phyloP scores from a whole-genome alignment of 805 yeast species.

The Pichia kluyveri region DNA sequence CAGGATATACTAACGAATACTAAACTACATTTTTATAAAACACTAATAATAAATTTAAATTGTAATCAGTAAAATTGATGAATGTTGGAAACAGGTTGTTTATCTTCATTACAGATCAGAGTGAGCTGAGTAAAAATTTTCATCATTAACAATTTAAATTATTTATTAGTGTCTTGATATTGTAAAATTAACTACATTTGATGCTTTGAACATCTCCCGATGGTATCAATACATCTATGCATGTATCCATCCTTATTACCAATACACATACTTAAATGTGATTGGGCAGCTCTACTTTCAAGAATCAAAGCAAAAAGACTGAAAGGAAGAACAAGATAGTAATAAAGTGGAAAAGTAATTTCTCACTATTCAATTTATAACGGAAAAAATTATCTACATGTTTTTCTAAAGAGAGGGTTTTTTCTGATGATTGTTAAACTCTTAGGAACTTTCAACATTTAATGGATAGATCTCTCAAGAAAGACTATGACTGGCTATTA shows the following conservation, averaged over 20 bases:
- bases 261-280: too few relatives aligned
- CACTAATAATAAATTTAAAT: background rate
- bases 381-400: too few relatives aligned
- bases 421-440: too few relatives aligned
- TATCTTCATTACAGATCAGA: slow-evolving; percentile 45
- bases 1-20: too few relatives aligned
- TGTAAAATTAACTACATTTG: background rate
- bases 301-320: background rate
- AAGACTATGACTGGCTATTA: slow-evolving; percentile 14
- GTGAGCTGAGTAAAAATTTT: slow-evolving; percentile 50
- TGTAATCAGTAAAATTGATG: slow-evolving; percentile 30
- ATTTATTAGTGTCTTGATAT: too few relatives aligned
- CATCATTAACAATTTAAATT: slow-evolving; percentile 31
- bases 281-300: too few relatives aligned
- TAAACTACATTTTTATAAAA: too few relatives aligned
- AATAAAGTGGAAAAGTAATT: too few relatives aligned
- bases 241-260: too few relatives aligned
- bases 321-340: background rate
- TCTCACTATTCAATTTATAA: too few relatives aligned
- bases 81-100: slow-evolving; percentile 38
- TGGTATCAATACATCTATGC: too few relatives aligned
- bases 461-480: slow-evolving; percentile 4
- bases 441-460: background rate
- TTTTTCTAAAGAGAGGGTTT: background rate
- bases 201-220: background rate